Evolutionary conservation across 768 basidiomycete species (phyloP).

Genomic region (Phanerochaete sordida): DNA sequence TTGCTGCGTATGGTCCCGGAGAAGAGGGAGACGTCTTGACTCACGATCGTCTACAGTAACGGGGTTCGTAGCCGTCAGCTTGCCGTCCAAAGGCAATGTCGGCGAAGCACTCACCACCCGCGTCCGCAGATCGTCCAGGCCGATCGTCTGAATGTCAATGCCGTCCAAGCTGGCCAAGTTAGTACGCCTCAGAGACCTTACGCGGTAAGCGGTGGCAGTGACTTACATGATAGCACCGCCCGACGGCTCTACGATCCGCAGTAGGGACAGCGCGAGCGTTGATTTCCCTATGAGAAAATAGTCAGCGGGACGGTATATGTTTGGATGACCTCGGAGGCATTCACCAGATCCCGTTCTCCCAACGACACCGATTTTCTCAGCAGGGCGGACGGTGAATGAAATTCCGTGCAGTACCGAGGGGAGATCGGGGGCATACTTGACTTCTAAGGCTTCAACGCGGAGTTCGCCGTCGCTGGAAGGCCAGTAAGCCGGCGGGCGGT

Average conservation of each 20-base stretch:
- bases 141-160: conserved; percentile 63
- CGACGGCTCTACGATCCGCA: conserved; percentile 60
- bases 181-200: background rate
- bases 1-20: conserved; percentile 71
- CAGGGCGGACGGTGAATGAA: conserved; percentile 54
- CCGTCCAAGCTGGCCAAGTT: conserved; percentile 51
- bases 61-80: background rate
- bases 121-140: conserved; percentile 64
- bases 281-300: conserved; percentile 23
- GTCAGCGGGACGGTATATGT: background rate
- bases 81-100: background rate
- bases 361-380: conserved; percentile 69
- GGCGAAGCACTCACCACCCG: conserved; percentile 42
- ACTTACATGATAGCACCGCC: conserved; percentile 56
- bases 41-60: conserved; percentile 68
- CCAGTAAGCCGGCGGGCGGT: conserved; percentile 70
- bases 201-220: background rate
- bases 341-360: conserved; percentile 66
- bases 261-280: conserved; percentile 28
- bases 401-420: conserved; percentile 55
- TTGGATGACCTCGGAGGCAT: conserved; percentile 9
- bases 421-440: conserved; percentile 61
- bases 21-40: conserved; percentile 74
- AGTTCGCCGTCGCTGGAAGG: conserved; percentile 58
- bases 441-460: conserved; percentile 52